Evolutionary conservation across 495 filamentous ascomycete genomes (phyloP), one percentile per base, ranked within the genome.

Genomic region (Aspergillus ostianus): DNA sequence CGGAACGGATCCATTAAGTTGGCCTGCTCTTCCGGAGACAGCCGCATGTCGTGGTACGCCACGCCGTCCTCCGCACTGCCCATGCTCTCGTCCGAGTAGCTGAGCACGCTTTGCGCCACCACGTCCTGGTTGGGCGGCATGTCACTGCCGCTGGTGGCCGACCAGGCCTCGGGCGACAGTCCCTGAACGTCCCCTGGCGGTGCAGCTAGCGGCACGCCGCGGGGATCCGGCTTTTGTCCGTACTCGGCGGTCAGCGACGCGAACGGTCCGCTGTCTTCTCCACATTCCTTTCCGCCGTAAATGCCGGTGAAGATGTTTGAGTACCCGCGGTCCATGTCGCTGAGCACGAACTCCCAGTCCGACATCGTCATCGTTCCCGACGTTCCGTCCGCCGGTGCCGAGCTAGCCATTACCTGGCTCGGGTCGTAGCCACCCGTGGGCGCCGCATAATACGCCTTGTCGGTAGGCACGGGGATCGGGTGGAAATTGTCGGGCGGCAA

Each of bases 231-330:
- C 23, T 79, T 75, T 20, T 71, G 72, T 17, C 60, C 55, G 44
- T 73, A 77, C 46, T 79, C 73, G 12, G 74, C 71, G 3, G 74
- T 76, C 54, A 70, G 66, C 1, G 81, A 77, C 19, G 77, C 74
- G 49, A 77, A 76, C 53, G 76, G 72, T 44, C 77, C 71, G 67
- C 71, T 61, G 70, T 75, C 65, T 71, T 79, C 62, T 48, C 81
- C 81, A 21, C 78, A 77, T 44, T 84, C 80, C 48, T 84, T 84
- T 15, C 88, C 88, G 51, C 89, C 90, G 65, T 93, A 93, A 55
- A 93, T 91, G 10, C 87, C 85, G 61, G 90, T 90, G 79, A 92
- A 94, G 10, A 93, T 85, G 67, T 91, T 93, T 17, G 86, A 85
- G 65, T 84, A 84, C 5, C 88, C 90, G 36, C 85, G 85, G 60